A percentile compares a stretch with the other conserved stretches of the same genome.
Conservation (phyloP, 2,329 filamentous ascomycete genomes). For the Arachnomyces sp. region DNA sequence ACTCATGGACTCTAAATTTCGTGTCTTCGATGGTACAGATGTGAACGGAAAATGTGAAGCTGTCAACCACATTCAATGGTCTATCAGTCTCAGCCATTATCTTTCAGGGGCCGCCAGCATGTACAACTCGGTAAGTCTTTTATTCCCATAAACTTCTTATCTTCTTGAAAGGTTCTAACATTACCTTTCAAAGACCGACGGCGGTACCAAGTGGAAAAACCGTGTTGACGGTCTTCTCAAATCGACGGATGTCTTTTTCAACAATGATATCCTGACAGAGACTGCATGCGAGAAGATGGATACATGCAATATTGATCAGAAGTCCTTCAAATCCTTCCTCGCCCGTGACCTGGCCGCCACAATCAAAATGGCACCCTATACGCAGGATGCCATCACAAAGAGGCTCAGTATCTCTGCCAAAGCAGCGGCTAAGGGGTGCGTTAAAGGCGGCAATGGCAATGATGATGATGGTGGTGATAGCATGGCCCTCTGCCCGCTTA, state of each 20-base stretch:
- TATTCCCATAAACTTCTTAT: neutral
- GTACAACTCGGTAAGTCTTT: conserved; percentile 36
- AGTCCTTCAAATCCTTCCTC: conserved; percentile 69
- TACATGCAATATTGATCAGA: conserved; percentile 63
- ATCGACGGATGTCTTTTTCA: conserved; percentile 49
- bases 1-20: conserved; percentile 55
- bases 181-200: conserved; percentile 13
- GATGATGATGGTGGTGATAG: neutral
- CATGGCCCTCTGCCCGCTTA: neutral
- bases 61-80: conserved; percentile 57
- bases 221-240: conserved; percentile 54
- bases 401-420: conserved; percentile 46
- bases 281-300: conserved; percentile 55
- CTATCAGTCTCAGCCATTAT: conserved; percentile 58
- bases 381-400: conserved; percentile 43
- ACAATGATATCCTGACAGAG: conserved; percentile 55
- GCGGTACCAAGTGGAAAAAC: conserved; percentile 15
- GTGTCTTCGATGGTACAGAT: conserved; percentile 59
- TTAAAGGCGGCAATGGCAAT: too few relatives aligned
- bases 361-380: conserved; percentile 49
- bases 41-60: conserved; percentile 52
- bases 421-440: conserved; percentile 40
- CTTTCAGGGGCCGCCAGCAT: conserved; percentile 45
- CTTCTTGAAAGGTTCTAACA: conserved; percentile 1
- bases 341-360: conserved; percentile 57